Conservation (phyloP, 371 early-diverging fungal genomes). For the Coemansia sp. region DNA sequence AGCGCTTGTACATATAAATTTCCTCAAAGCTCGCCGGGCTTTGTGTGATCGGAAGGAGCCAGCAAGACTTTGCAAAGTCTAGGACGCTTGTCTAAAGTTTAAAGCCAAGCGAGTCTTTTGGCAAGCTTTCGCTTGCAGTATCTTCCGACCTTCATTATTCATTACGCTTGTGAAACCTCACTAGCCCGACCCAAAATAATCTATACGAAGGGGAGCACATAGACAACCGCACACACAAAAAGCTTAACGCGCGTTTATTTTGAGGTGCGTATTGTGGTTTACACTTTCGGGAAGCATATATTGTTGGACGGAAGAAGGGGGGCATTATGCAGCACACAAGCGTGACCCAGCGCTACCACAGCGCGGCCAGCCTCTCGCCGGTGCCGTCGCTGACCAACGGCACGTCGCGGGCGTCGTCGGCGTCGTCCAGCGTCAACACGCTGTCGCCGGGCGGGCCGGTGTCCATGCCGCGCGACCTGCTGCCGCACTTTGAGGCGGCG, state of each 20-base stretch:
- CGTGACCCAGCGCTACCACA: not conserved
- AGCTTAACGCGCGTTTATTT: not conserved
- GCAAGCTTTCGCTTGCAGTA: too few relatives aligned
- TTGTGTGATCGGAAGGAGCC: too few relatives aligned
- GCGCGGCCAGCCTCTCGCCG: constrained; percentile 25
- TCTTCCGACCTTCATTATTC: too few relatives aligned
- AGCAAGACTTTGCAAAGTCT: too few relatives aligned
- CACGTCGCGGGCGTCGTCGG: constrained; percentile 34
- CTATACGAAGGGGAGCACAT: not conserved
- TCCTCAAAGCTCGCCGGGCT: not conserved
- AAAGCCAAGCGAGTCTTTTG: too few relatives aligned
- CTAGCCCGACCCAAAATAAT: not conserved
- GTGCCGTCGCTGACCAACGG: constrained; percentile 43
- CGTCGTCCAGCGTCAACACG: constrained; percentile 44
- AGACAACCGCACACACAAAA: not conserved
- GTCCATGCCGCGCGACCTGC: constrained; percentile 33
- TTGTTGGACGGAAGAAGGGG: not conserved
- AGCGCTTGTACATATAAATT: not conserved
- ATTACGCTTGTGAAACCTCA: too few relatives aligned
- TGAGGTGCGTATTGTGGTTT: not conserved
- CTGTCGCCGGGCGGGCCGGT: constrained; percentile 33
- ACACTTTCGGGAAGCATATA: not conserved
- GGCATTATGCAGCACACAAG: not conserved
- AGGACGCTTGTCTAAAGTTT: too few relatives aligned
- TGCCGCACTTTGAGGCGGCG: constrained; percentile 26